Base-by-base conservation (phyloP, 73 alveolate species). In the Paramecium pentaurelia region DNA sequence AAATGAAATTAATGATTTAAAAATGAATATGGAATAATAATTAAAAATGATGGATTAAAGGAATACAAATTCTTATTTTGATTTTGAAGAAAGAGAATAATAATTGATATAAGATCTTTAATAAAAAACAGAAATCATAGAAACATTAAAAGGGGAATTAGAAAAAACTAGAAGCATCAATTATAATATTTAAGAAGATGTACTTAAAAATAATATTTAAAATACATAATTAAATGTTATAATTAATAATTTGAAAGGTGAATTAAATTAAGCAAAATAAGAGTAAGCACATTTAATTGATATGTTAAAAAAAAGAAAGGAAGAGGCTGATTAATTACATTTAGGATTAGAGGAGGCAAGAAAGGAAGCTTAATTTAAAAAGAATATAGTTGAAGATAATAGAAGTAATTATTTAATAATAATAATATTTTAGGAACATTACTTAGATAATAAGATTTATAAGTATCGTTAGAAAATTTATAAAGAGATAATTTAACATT, bases 51-150 rank as follows among this genome's bases (percentile, higher is more conserved):
- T 75, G 49, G 88, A 71, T 32, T 20, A 71, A 37, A 71, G 86
- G 14, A 71, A 30, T 32, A 14, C 58, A 14, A 22, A 5, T 34
- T 34, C 88, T 18, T 75, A 30, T 22, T 75, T 75, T 75, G 88
- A 75, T 75, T 75, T 75, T 75, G 88, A 75, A 5, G 38, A 75
- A 40, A 75, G 88, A 10, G 88, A 75, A 75, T 75, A 10, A 40
- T 75, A 75, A 36, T 37, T 2, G 49, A 34, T 37, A 2, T 40
- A 36, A 37, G 88, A 75, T 36, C 34, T 75, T 34, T 7, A 34
- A 75, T 40, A 14, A 8, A 75, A 75, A 45, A 40, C 38, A 32
- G 88, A 75, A 75, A 32, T 32, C 5, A 34, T 75, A 1, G 88
- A 75, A 20, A 36, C 20, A 37, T 27, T 75, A 20, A 75, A 75